A percentile compares a stretch with the other conserved stretches of the same genome.
phyloP scores from a whole-genome alignment of 192 early-diverging fungal species.

The Linnemannia elongata region DNA sequence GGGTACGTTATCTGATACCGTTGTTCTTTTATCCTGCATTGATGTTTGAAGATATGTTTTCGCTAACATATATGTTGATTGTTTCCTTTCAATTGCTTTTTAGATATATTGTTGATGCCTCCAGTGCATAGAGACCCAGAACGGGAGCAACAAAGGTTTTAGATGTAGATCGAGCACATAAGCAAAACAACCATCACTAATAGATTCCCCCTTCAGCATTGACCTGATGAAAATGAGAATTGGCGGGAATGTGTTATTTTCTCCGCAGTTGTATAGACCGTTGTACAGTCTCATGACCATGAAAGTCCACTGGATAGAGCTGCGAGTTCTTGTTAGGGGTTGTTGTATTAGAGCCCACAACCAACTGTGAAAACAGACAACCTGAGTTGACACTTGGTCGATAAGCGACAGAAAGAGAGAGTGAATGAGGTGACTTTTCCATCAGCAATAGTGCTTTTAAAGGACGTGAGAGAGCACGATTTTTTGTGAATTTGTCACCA shows the following conservation, averaged over 20 bases:
- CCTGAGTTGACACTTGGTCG: neutral
- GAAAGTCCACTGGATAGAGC: neutral
- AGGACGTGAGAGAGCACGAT: neutral
- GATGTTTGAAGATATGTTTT: neutral
- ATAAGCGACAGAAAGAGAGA: neutral
- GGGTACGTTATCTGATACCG: slow-evolving; percentile 44
- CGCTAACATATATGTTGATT: neutral
- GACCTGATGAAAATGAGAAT: neutral
- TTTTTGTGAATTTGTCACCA: neutral
- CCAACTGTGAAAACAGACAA: neutral
- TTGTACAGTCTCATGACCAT: neutral
- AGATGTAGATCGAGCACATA: neutral
- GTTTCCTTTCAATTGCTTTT: neutral
- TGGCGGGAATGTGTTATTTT: neutral
- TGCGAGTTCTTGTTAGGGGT: neutral
- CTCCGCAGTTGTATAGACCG: neutral
- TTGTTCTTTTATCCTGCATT: neutral
- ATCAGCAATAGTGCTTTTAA: neutral
- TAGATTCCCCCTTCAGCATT: neutral
- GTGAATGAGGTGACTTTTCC: neutral
- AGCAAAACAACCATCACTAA: neutral
- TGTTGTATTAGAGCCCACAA: neutral
- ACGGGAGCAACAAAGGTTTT: neutral
- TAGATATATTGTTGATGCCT: slow-evolving; percentile 52
- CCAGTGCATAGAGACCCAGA: slow-evolving; percentile 16